Evolutionary conservation across 148 eudicot genomes (phyloP).

Genomic region (Silene conica): DNA sequence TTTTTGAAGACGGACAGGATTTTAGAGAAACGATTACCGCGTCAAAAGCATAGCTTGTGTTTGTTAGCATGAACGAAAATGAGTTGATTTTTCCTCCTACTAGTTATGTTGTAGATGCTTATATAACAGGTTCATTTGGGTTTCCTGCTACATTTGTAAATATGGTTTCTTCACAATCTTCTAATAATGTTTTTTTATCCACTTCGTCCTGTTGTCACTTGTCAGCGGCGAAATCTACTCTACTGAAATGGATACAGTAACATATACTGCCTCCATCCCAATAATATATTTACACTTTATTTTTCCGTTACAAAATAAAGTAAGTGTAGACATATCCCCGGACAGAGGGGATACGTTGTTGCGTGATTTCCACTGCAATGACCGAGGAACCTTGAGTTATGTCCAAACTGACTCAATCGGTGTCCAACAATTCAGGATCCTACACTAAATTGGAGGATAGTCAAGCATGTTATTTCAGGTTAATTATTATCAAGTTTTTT

Average conservation of each 20-base stretch:
- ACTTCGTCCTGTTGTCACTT: too few species aligned
- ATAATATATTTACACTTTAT: too few species aligned
- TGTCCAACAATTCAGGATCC: not conserved
- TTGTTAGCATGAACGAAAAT: constrained; percentile 6
- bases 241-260: too few species aligned
- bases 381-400: not conserved
- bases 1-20: not conserved
- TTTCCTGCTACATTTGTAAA: not conserved
- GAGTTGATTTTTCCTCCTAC: not conserved
- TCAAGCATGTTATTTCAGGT: too few species aligned
- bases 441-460: too few species aligned
- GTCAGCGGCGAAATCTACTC: too few species aligned
- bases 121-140: not conserved
- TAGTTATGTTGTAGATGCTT: not conserved
- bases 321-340: too few species aligned
- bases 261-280: too few species aligned
- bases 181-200: not conserved
- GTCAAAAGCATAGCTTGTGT: not conserved
- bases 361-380: not conserved
- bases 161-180: not conserved
- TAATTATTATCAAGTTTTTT: too few species aligned
- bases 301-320: too few species aligned
- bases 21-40: not conserved
- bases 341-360: too few species aligned
- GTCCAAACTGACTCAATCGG: not conserved